Conservation (phyloP, 768 basidiomycete species). For the Naganishia onofrii region DNA sequence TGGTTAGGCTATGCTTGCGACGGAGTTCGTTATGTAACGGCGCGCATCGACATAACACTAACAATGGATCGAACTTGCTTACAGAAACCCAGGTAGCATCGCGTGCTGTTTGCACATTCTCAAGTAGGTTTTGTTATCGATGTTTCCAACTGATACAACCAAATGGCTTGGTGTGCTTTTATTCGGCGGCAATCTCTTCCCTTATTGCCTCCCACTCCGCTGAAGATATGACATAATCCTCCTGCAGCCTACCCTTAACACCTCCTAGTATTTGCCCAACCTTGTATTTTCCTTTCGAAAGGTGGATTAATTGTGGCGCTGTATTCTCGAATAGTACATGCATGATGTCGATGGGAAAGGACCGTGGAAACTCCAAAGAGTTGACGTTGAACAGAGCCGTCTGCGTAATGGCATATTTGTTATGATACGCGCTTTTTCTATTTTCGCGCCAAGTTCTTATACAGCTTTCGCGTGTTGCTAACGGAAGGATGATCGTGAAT, state of each 20-base stretch:
- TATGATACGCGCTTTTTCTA: no score
- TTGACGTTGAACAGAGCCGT: slow-evolving; percentile 49
- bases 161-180: background rate
- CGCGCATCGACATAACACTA: no score
- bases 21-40: no score
- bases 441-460: no score
- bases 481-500: no score
- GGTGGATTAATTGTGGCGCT: slow-evolving; percentile 53
- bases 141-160: background rate
- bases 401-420: slow-evolving; percentile 2
- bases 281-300: slow-evolving; percentile 57
- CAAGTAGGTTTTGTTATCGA: slow-evolving; percentile 16
- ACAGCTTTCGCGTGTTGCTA: no score
- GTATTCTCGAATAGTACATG: slow-evolving; percentile 58
- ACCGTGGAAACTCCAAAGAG: slow-evolving; percentile 53
- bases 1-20: no score
- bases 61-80: no score
- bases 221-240: background rate
- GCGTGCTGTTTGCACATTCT: no score
- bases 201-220: background rate
- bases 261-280: slow-evolving; percentile 49
- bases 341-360: slow-evolving; percentile 59
- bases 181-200: slow-evolving; percentile 31
- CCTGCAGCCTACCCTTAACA: slow-evolving; percentile 44
- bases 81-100: no score